These are phyloP conservation scores for Diddensiella transvaalensis DNA, from an alignment of 805 yeast genomes.

Conservation along the genomic window DNA sequence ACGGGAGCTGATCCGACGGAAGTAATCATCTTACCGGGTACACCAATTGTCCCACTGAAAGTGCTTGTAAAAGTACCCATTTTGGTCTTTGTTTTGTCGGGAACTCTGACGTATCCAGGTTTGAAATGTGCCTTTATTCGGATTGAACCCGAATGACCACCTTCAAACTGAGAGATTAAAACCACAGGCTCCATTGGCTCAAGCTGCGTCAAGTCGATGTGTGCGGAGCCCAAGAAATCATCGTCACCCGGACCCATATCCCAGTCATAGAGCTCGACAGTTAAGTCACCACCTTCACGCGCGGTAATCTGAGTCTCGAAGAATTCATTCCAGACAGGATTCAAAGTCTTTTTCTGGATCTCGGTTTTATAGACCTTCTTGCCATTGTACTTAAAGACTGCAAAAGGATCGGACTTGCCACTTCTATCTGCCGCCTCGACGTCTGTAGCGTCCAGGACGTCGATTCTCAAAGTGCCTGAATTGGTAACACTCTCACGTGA, in stretches of 20 bases:
- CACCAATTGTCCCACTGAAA: slow-evolving; percentile 26
- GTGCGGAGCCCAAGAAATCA: slow-evolving; percentile 71
- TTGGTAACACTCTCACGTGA: slow-evolving; percentile 70
- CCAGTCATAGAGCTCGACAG: slow-evolving; percentile 75
- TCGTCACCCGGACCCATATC: slow-evolving; percentile 86
- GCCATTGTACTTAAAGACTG: slow-evolving; percentile 64
- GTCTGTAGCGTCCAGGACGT: slow-evolving; percentile 58
- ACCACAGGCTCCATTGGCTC: slow-evolving; percentile 55
- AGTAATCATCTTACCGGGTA: slow-evolving; percentile 40
- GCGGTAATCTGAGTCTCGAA: slow-evolving; percentile 54
- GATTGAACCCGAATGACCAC: slow-evolving; percentile 57
- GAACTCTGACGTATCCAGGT: slow-evolving; percentile 56
- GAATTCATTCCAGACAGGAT: slow-evolving; percentile 86
- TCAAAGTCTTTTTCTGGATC: slow-evolving; percentile 77
- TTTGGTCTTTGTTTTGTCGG: slow-evolving; percentile 22
- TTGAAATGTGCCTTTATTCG: slow-evolving; percentile 58
- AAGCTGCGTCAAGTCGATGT: slow-evolving; percentile 54
- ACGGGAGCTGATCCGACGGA: slow-evolving; percentile 50
- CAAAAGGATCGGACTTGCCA: slow-evolving; percentile 93
- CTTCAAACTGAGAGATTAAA: slow-evolving; percentile 47
- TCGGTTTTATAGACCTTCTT: slow-evolving; percentile 67
- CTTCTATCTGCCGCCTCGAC: slow-evolving; percentile 83
- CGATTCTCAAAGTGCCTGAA: slow-evolving; percentile 65
- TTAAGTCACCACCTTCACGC: slow-evolving; percentile 57
- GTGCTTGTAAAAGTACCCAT: slow-evolving; percentile 22